phyloP scores from a whole-genome alignment of 2,329 filamentous ascomycete species.

The Colletotrichum cordylinicola region DNA sequence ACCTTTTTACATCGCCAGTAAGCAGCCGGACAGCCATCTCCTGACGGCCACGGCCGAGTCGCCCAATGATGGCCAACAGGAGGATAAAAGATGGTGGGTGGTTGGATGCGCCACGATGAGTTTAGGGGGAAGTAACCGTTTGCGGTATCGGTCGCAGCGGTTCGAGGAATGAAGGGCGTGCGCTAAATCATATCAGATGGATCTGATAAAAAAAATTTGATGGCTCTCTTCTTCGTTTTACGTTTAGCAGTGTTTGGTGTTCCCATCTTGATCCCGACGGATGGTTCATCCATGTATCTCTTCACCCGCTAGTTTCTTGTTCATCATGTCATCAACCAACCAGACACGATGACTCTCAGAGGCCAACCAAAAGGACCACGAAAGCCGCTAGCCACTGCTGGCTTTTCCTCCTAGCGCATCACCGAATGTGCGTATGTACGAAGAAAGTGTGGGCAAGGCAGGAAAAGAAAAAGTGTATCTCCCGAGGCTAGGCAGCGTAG shows the following conservation, averaged over 20 bases:
- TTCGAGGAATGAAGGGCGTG: neutral
- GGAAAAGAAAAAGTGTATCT: neutral
- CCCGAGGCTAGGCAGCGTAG: neutral
- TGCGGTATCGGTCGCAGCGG: constrained; percentile 11
- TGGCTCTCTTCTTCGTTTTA: neutral
- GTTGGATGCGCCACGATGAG: constrained; percentile 2
- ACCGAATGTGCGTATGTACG: neutral
- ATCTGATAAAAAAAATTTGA: constrained; percentile 20
- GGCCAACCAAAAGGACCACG: neutral
- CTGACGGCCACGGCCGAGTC: neutral
- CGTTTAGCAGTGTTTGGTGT: neutral
- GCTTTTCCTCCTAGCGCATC: neutral
- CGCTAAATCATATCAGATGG: constrained; percentile 22
- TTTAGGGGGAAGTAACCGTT: neutral
- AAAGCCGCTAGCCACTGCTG: neutral
- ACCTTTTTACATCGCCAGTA: neutral
- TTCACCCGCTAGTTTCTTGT: neutral
- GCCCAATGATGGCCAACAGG: neutral
- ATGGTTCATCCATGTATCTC: neutral
- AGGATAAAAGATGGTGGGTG: neutral
- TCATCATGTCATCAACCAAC: neutral
- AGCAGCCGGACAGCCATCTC: neutral
- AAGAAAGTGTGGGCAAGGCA: neutral
- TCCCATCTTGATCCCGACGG: neutral
- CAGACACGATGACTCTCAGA: neutral